A percentile compares a stretch with the other conserved stretches of the same genome.
Conservation (phyloP, 345 rosid species). For the Cardamine resedifolia region DNA sequence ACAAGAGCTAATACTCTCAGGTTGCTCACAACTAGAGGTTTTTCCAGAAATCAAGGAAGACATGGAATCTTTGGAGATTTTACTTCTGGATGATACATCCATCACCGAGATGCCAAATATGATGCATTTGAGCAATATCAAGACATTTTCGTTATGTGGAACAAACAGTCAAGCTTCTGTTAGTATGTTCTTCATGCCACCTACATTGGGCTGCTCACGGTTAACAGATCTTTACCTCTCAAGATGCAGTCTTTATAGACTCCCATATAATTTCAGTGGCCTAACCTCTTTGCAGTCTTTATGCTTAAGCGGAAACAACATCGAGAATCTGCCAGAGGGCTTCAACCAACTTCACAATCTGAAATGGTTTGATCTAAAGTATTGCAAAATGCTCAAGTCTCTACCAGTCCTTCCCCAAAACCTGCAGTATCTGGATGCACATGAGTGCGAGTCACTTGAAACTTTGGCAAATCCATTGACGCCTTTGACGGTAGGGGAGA, state of each 20-base stretch:
- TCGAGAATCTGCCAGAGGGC: constrained; percentile 27
- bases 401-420: constrained; percentile 35
- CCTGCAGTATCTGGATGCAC: constrained; percentile 27
- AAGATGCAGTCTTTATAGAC: constrained; percentile 16
- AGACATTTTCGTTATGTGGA: constrained; percentile 31
- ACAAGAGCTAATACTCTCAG: constrained; percentile 28
- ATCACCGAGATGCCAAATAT: constrained; percentile 31
- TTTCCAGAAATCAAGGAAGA: constrained; percentile 37
- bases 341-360: constrained; percentile 30
- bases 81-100: constrained; percentile 31
- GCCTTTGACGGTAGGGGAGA: constrained; percentile 15
- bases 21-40: constrained; percentile 30
- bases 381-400: constrained; percentile 37
- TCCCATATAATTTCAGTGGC: constrained; percentile 21
- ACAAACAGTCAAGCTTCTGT: constrained; percentile 22
- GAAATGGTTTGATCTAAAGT: constrained; percentile 27
- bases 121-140: constrained; percentile 27
- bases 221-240: constrained; percentile 31
- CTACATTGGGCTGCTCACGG: constrained; percentile 20
- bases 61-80: constrained; percentile 34
- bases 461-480: constrained; percentile 23
- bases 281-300: constrained; percentile 22
- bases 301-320: constrained; percentile 32
- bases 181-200: constrained; percentile 21
- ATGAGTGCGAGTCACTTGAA: constrained; percentile 35